These are phyloP conservation scores for Penicillium parvum DNA, from an alignment of 495 filamentous ascomycete species.

Conservation along the genomic window DNA sequence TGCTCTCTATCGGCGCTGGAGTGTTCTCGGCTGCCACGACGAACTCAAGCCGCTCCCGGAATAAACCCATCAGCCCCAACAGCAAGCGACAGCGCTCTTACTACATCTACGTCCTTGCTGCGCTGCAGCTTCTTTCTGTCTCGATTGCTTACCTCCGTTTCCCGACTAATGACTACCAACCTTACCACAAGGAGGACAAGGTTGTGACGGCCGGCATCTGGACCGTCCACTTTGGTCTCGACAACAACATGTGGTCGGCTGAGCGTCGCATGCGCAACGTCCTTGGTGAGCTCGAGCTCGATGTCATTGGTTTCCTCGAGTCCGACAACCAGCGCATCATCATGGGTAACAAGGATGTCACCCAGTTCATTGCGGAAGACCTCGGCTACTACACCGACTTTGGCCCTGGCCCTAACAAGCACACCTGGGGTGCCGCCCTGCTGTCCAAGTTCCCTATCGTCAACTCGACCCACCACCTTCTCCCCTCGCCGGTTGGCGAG, in stretches of 20 bases:
- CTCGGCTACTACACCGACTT: slow-evolving; percentile 98
- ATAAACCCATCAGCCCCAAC: slow-evolving; percentile 49
- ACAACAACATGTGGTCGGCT: slow-evolving; percentile 99
- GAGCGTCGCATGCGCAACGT: slow-evolving; percentile 91
- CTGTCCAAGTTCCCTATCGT: slow-evolving; percentile 97
- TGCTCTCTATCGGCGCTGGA: slow-evolving; percentile 80
- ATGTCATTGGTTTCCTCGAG: slow-evolving; percentile 91
- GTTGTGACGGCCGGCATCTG: slow-evolving; percentile 91
- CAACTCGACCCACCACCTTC: slow-evolving; percentile 92
- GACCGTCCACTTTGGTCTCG: slow-evolving; percentile 97
- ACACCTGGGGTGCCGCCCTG: slow-evolving; percentile 93
- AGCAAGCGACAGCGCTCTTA: slow-evolving; percentile 57
- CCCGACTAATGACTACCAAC: slow-evolving; percentile 84
- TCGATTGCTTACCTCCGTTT: slow-evolving; percentile 88
- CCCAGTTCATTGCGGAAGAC: slow-evolving; percentile 92
- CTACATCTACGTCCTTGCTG: slow-evolving; percentile 67
- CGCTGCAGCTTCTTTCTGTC: slow-evolving; percentile 73
- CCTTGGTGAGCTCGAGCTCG: slow-evolving; percentile 88
- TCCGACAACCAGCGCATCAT: slow-evolving; percentile 95
- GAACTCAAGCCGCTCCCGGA: slow-evolving; percentile 39
- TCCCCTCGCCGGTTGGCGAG: slow-evolving; percentile 90
- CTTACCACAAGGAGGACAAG: slow-evolving; percentile 84
- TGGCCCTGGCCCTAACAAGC: slow-evolving; percentile 96
- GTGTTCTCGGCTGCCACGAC: slow-evolving; percentile 70
- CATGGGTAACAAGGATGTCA: slow-evolving; percentile 98